Base-by-base conservation (phyloP, 129 eudicot species). In the Flaveria ramosissima region DNA sequence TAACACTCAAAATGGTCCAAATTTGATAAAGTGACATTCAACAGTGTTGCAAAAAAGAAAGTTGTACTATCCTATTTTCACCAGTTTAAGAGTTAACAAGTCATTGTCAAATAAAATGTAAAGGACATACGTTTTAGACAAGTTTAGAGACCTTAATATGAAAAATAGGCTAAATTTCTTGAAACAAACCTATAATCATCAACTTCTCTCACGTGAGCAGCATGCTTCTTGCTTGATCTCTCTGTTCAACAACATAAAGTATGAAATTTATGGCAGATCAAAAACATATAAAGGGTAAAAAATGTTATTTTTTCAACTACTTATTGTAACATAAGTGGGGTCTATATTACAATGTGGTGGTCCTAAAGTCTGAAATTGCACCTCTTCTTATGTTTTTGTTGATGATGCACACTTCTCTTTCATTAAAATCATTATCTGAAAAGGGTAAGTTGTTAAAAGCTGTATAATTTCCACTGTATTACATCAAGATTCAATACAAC, bases 371-470 rank as follows among this genome's bases (percentile, higher is more conserved):
- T 78, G 89, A 74, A 83, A 55, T 60, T 81, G 81, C 80, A 79
- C 83, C 82, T 88, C 97, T 96, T 93, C 88, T 84, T 87, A 78
- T 93, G 86, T 90, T 88, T 90, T 84, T 90, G 88, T 80, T 86
- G 84, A 85, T 82, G 79, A 89, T 86, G 97, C 91, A 87, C 83
- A 85, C 90, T 86, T 88, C 90, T 90, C 81, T 88, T 84, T 88
- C 96, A 90, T 80, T 82, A 80, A 87, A 91, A 93, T 84, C 93
- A 89, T 85, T 77, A 83, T 87, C 98, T 93, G 92, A 81, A 88
- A 90, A 80, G 82, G 63, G 72, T 23, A 75, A 88, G 78, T 60
- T 82, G 82, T 76, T 86, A 71, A 88, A 86, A 90, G 95, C 89
- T 85, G 90, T 60, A 15, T 73, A 63, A 72, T 81, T 52, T 61